Percentiles rank a stretch among this genome's conserved stretches.
phyloP scores from a whole-genome alignment of 352 stramenopile species.

The Phytophthora sansomeana region DNA sequence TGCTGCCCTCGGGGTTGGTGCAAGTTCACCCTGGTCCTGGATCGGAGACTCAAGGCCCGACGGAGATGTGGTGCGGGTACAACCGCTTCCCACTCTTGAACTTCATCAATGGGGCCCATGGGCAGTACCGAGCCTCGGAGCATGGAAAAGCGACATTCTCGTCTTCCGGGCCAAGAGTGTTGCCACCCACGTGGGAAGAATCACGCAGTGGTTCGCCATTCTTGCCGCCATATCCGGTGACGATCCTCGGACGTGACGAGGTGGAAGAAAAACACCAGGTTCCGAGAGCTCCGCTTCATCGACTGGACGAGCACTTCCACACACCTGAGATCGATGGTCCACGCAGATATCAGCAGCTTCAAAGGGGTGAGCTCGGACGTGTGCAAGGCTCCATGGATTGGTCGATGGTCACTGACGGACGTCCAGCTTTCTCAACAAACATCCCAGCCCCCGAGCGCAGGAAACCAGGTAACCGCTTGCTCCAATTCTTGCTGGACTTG shows the following conservation, averaged over 20 bases:
- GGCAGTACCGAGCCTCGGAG: not conserved
- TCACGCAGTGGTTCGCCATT: conserved; percentile 57
- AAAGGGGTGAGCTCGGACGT: conserved; percentile 23
- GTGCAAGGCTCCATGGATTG: conserved; percentile 31
- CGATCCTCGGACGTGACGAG: conserved; percentile 43
- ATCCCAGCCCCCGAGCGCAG: conserved; percentile 11
- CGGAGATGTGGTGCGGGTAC: conserved; percentile 53
- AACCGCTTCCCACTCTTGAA: conserved; percentile 56
- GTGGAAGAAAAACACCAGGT: conserved; percentile 39
- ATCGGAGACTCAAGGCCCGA: conserved; percentile 19
- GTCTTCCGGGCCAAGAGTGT: conserved; percentile 33
- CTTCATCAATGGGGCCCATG: conserved; percentile 2
- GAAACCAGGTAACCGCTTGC: conserved; percentile 28
- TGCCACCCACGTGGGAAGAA: conserved; percentile 75
- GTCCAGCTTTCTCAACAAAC: not conserved
- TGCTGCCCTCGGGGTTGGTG: conserved; percentile 63
- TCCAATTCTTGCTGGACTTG: not conserved
- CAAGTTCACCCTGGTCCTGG: conserved; percentile 44
- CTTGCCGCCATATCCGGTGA: conserved; percentile 65
- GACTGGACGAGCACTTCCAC: conserved; percentile 33
- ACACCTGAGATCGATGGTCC: conserved; percentile 17
- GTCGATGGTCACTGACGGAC: not conserved
- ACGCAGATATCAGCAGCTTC: conserved; percentile 12
- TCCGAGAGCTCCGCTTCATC: conserved; percentile 8
- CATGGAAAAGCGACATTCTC: not conserved